phyloP scores from a whole-genome alignment of 805 yeast genomes.

The Barnettozyma californica region DNA sequence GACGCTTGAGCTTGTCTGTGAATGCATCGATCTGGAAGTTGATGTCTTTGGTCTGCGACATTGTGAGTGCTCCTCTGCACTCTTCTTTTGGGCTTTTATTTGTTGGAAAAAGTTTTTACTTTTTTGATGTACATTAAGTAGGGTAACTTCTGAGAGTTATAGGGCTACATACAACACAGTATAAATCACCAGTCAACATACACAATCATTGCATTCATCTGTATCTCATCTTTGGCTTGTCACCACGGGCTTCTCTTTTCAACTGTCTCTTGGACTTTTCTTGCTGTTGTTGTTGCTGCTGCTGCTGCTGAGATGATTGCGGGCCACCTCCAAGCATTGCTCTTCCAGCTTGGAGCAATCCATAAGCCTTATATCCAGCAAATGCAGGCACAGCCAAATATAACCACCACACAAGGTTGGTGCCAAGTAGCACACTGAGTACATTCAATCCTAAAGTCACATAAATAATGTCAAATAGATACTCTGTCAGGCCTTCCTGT shows the following conservation, averaged over 20 bases:
- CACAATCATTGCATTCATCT: constrained; percentile 17
- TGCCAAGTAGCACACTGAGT: constrained; percentile 38
- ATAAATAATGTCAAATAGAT: constrained; percentile 50
- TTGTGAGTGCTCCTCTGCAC: background rate
- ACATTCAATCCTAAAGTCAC: constrained; percentile 45
- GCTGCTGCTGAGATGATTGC: background rate
- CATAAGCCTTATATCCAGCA: constrained; percentile 39
- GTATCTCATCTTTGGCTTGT: constrained; percentile 31
- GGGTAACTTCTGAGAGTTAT: background rate
- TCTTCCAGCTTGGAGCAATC: constrained; percentile 26
- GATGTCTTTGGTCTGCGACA: constrained; percentile 27
- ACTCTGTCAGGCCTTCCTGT: constrained; percentile 46
- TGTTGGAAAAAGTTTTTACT: background rate
- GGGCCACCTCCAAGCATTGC: constrained; percentile 22
- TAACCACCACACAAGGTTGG: constrained; percentile 39
- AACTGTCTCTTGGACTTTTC: constrained; percentile 36
- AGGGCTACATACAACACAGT: background rate
- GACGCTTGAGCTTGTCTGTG: constrained; percentile 64
- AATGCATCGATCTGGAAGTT: constrained; percentile 38
- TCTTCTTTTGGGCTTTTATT: background rate
- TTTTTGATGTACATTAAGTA: background rate
- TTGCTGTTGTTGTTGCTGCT: constrained; percentile 6
- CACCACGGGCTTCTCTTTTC: constrained; percentile 36
- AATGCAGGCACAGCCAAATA: constrained; percentile 40
- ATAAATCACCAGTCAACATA: background rate